A percentile compares a stretch with the other conserved stretches of the same genome.
Evolutionary conservation across 2,329 filamentous ascomycete species (phyloP).

Genomic region (Xylariaceae sp.): DNA sequence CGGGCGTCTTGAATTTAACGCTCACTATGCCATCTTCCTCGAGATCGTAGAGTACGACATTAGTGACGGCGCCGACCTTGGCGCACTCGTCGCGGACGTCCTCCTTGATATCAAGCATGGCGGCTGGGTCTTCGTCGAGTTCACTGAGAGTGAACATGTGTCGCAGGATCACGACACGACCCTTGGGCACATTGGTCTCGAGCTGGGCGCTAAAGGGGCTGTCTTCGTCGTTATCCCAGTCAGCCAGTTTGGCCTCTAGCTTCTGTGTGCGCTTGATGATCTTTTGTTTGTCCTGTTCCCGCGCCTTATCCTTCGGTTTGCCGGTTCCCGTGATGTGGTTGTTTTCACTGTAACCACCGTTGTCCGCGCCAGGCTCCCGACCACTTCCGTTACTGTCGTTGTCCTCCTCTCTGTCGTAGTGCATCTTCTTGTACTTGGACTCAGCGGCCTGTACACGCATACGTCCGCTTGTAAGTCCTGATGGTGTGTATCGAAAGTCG

Average conservation of each 20-base stretch:
- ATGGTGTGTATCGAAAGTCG: constrained; percentile 63
- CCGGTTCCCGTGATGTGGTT: constrained; percentile 40
- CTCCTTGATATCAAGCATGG: constrained; percentile 85
- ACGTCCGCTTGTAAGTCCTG: constrained; percentile 51
- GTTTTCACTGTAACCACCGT: constrained; percentile 2
- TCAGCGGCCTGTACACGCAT: constrained; percentile 85
- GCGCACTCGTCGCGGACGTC: constrained; percentile 87
- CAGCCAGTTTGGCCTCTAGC: constrained; percentile 82
- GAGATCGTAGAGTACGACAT: constrained; percentile 82
- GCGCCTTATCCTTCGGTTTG: constrained; percentile 41
- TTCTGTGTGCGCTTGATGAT: constrained; percentile 89
- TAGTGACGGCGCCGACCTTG: constrained; percentile 82
- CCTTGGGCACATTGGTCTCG: constrained; percentile 52
- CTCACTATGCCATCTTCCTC: constrained; percentile 81
- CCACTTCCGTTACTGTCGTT: constrained; percentile 12
- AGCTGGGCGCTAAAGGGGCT: constrained; percentile 45
- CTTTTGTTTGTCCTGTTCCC: constrained; percentile 73
- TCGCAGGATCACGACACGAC: constrained; percentile 80
- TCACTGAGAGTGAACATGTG: constrained; percentile 90
- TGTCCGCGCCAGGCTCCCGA: constrained; percentile 19
- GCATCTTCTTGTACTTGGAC: constrained; percentile 82
- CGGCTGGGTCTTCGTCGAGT: constrained; percentile 76
- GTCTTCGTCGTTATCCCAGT: constrained; percentile 86
- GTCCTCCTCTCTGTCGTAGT: constrained; percentile 48
- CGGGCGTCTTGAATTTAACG: constrained; percentile 70